These are phyloP conservation scores for Amauroascus niger DNA, from an alignment of 2,329 filamentous ascomycete species.

Conservation along the genomic window DNA sequence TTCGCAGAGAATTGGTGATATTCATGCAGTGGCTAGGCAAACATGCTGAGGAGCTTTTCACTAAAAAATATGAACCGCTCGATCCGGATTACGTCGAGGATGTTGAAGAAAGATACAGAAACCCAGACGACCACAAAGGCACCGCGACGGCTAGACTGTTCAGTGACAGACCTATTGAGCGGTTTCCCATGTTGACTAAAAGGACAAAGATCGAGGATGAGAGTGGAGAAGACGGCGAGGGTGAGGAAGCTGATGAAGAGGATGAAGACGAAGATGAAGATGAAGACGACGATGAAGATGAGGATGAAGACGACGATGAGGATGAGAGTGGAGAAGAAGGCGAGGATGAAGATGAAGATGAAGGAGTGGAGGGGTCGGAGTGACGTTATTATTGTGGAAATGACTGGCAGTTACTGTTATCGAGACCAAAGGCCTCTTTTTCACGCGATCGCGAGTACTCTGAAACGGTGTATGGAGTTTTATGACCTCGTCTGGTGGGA, in stretches of 20 bases:
- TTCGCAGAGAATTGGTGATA: conserved; percentile 80
- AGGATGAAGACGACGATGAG: neutral
- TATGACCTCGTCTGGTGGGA: neutral
- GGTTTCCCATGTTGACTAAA: neutral
- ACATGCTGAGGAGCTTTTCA: conserved; percentile 66
- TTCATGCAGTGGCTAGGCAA: conserved; percentile 78
- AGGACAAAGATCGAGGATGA: neutral
- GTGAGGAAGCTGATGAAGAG: conserved; percentile 1
- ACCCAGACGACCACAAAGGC: conserved; percentile 19
- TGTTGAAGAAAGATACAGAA: conserved; percentile 12
- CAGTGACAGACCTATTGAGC: conserved; percentile 6
- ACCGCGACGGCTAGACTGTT: conserved; percentile 28
- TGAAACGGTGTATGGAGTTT: neutral
- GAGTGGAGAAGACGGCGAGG: neutral
- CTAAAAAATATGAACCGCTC: conserved; percentile 36
- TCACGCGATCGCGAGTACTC: neutral
- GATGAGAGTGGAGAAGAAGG: neutral
- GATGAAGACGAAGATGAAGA: neutral
- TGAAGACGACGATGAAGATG: conserved; percentile 1
- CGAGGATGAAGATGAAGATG: conserved; percentile 1
- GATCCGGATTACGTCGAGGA: conserved; percentile 35
- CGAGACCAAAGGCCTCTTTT: neutral
- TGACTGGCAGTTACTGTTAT: neutral
- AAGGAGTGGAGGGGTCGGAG: conserved; percentile 1
- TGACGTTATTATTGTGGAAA: neutral